Conservation (phyloP, 1,284 basidiomycete genomes). For the Ganoderma meredithae region DNA sequence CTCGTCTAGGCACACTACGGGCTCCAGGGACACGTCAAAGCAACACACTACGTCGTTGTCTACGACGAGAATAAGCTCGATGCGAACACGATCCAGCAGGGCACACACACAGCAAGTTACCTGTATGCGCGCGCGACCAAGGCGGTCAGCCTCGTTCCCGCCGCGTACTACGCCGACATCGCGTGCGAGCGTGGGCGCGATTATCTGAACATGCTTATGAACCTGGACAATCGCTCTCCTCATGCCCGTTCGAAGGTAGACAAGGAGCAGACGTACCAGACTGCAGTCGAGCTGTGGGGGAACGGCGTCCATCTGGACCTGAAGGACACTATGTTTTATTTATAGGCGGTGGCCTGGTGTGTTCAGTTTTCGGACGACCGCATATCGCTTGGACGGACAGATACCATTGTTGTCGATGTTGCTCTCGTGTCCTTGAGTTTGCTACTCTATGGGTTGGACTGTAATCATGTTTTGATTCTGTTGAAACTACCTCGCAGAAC, state of each 20-base stretch:
- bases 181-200: conserved; percentile 78
- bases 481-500: too few species aligned
- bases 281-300: conserved; percentile 66
- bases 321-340: conserved; percentile 75
- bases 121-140: conserved; percentile 80
- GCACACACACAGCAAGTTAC: conserved; percentile 69
- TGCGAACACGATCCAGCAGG: conserved; percentile 74
- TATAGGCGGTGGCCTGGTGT: conserved; percentile 43
- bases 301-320: conserved; percentile 66
- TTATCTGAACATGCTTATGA: conserved; percentile 74
- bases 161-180: conserved; percentile 80
- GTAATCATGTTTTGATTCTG: too few species aligned
- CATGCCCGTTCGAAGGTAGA: conserved; percentile 47
- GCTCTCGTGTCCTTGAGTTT: too few species aligned
- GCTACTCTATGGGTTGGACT: too few species aligned
- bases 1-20: conserved; percentile 62
- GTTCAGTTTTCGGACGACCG: too few species aligned
- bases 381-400: too few species aligned
- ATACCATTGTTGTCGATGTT: too few species aligned
- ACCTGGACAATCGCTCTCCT: conserved; percentile 43
- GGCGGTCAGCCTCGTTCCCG: conserved; percentile 77
- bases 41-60: conserved; percentile 79
- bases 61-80: conserved; percentile 73
- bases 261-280: conserved; percentile 53
- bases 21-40: conserved; percentile 68